Base-by-base conservation (phyloP, 768 basidiomycete genomes). In the Termitomyces sp. region DNA sequence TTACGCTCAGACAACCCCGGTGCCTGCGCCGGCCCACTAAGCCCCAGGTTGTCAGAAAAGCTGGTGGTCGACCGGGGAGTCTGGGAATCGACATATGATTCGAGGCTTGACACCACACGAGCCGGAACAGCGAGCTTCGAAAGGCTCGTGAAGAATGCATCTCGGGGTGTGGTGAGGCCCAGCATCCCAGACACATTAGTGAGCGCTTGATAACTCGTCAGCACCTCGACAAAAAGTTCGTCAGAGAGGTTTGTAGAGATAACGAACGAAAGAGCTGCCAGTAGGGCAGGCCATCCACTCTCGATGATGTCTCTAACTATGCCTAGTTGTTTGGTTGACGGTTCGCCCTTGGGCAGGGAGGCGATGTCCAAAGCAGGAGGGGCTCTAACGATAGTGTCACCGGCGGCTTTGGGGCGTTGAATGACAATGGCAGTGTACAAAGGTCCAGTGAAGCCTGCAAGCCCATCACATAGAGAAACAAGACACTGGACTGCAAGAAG, bases 51-150 rank as follows among this genome's bases (percentile, higher is more conserved):
- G 64, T 91, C 90, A 0, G 88, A 79, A 32, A 89, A 69, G 11
- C 79, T 74, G 6, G 76, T 72, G 0, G 80, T 76, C 0, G 86
- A 79, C 27, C 87, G 80, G 0, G 89, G 85, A 0, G 86, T 86
- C 27, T 78, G 71, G 69, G 52, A 83, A 72, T 69, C 76, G 3
- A 67, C 70, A 61, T 76, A 77, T 12, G 74, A 63, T 55, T 95
- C 91, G 55, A 97, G 70, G 61, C 88, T 87, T 1, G 91, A 89
- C 0, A 99, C 91, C 11, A 98, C 90, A 2, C 88, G 80, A 0
- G 91, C 81, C 0, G 96, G 96, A n/a, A 98, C 90, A 0, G 94
- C 89, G 57, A 91, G 87, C 67, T 94, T 94, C n/a, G 91, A 83
- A 16, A 99, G 79, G 47, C 84, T 88, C 21, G 84, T 89, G 66